Evolutionary conservation across 805 yeast genomes (phyloP).

Genomic region (Millerozyma miso): DNA sequence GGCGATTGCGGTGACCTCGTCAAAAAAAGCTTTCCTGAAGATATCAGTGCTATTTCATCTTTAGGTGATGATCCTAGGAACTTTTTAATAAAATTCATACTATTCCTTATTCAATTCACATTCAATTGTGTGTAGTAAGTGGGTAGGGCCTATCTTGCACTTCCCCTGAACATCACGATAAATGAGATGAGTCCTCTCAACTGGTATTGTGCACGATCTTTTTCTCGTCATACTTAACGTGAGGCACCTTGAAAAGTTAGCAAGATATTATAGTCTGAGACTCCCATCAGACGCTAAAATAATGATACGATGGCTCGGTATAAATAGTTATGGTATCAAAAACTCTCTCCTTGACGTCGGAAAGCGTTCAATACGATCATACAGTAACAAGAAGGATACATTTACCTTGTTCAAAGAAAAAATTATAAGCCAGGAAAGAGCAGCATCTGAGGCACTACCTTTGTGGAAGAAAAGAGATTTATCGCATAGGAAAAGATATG

Average conservation of each 20-base stretch:
- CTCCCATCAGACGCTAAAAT: background rate
- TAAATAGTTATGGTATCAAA: too few species aligned
- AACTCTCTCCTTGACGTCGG: background rate
- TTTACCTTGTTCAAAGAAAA: conserved; percentile 13
- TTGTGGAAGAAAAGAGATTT: conserved; percentile 70
- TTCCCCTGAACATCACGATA: background rate
- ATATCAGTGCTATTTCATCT: conserved; percentile 62
- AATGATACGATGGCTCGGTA: background rate
- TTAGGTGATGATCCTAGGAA: conserved; percentile 54
- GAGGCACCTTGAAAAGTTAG: background rate
- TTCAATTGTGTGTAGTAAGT: background rate
- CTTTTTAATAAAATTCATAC: conserved; percentile 70
- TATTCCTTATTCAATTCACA: background rate
- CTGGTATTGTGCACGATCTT: conserved; percentile 1
- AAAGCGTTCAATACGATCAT: background rate
- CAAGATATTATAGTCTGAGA: background rate
- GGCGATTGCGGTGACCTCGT: conserved; percentile 77
- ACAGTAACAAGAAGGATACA: conserved; percentile 2
- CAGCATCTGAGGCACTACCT: conserved; percentile 40
- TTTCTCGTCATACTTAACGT: background rate
- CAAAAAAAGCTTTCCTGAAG: conserved; percentile 75
- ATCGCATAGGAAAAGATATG: conserved; percentile 58
- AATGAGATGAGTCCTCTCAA: background rate
- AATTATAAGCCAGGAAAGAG: conserved; percentile 16
- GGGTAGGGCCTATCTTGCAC: background rate